Conservation (phyloP, 208 protist genomes). For the Porcisia hertigi region DNA sequence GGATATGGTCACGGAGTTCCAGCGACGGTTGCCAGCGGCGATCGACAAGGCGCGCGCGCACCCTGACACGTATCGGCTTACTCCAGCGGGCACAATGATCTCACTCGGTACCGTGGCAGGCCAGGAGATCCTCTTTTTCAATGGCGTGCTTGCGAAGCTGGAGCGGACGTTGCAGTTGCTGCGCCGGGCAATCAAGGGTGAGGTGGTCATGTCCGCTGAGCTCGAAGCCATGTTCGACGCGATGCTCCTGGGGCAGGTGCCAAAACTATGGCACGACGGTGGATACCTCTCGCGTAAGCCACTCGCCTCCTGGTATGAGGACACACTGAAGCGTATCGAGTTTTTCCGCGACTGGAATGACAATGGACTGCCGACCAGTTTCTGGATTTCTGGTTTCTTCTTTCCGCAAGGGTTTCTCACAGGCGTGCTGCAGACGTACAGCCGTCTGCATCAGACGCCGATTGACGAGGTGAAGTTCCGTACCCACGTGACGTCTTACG, state of each 20-base stretch:
- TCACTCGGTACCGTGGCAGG: conserved; percentile 89
- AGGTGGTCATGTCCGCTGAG: conserved; percentile 91
- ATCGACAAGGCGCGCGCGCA: conserved; percentile 83
- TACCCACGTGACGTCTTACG: conserved; percentile 82
- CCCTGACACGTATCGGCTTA: conserved; percentile 88
- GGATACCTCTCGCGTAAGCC: conserved; percentile 96
- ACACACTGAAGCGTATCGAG: conserved; percentile 90
- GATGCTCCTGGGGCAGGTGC: conserved; percentile 92
- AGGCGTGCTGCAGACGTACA: conserved; percentile 92
- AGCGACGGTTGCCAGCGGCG: conserved; percentile 65
- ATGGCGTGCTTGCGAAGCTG: conserved; percentile 79
- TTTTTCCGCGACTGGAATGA: conserved; percentile 96
- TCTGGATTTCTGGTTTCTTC: conserved; percentile 98
- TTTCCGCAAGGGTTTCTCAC: conserved; percentile 97
- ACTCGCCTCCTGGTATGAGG: conserved; percentile 95
- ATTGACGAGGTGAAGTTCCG: conserved; percentile 93
- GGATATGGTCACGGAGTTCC: conserved; percentile 77
- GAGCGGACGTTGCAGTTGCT: conserved; percentile 71
- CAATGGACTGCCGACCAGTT: conserved; percentile 88
- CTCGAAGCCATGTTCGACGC: conserved; percentile 92
- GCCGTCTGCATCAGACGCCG: conserved; percentile 81
- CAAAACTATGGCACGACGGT: conserved; percentile 86
- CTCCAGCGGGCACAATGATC: conserved; percentile 85
- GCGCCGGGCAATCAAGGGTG: conserved; percentile 84
- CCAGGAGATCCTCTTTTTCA: conserved; percentile 93